phyloP scores from a whole-genome alignment of 495 filamentous ascomycete species.

The Cudoniella acicularis region DNA sequence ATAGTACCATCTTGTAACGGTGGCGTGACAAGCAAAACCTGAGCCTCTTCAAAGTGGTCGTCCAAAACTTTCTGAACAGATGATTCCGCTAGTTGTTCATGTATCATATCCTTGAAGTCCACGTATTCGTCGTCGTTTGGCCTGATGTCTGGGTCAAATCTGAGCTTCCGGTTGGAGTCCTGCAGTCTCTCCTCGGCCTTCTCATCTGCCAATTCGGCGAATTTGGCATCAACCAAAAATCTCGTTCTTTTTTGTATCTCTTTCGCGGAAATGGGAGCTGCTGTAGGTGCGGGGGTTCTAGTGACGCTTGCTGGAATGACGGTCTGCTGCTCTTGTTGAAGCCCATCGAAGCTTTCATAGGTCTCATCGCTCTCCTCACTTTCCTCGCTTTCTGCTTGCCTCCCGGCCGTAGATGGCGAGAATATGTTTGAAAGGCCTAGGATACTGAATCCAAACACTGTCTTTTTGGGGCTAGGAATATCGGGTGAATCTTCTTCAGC shows the following conservation, averaged over 20 bases:
- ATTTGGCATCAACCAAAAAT: neutral
- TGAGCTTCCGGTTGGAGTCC: neutral
- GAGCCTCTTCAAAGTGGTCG: slow-evolving; percentile 20
- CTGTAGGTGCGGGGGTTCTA: too few species aligned
- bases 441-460: neutral
- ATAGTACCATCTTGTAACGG: neutral
- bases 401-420: neutral
- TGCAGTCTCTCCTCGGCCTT: neutral
- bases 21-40: slow-evolving; percentile 11
- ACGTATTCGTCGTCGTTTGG: neutral
- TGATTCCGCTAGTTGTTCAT: neutral
- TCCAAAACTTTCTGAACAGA: slow-evolving; percentile 5
- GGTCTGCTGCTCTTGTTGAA: too few species aligned
- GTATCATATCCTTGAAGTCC: neutral
- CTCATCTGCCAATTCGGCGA: neutral
- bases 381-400: neutral
- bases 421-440: neutral
- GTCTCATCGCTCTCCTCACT: neutral
- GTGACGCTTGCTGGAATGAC: too few species aligned
- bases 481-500: neutral
- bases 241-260: neutral
- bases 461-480: neutral
- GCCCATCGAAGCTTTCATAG: neutral
- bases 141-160: neutral
- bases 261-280: neutral